Percentiles rank a stretch among this genome's conserved stretches.
Conservation (phyloP, 2,329 filamentous ascomycete species). For the Colletotrichum orchidophilum region DNA sequence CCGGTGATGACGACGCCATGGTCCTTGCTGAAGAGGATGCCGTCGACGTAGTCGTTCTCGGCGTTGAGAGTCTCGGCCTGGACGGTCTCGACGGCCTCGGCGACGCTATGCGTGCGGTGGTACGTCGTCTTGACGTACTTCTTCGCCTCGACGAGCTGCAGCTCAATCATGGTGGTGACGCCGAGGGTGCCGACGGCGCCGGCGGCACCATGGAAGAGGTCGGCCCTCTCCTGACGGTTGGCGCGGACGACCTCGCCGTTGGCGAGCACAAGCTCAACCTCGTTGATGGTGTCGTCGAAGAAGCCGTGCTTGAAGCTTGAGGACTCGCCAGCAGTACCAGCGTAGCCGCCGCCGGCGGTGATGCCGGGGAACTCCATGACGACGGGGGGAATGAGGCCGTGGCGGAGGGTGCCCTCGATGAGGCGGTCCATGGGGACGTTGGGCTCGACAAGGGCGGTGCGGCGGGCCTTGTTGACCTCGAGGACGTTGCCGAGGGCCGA, state of each 20-base stretch:
- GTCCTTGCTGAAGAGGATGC: constrained; percentile 70
- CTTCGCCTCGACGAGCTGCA: constrained; percentile 68
- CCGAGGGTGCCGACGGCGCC: constrained; percentile 76
- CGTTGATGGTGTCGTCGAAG: constrained; percentile 72
- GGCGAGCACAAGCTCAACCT: constrained; percentile 75
- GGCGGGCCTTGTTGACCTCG: constrained; percentile 62
- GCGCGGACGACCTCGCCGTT: constrained; percentile 70
- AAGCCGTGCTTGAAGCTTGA: constrained; percentile 76
- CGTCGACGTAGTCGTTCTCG: constrained; percentile 76
- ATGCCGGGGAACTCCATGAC: constrained; percentile 83
- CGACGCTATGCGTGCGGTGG: constrained; percentile 59
- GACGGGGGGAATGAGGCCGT: constrained; percentile 74
- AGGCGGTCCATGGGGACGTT: constrained; percentile 80
- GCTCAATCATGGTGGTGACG: constrained; percentile 72
- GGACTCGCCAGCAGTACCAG: constrained; percentile 77
- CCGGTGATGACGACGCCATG: constrained; percentile 76
- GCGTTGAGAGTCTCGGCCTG: constrained; percentile 53
- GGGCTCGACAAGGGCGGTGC: constrained; percentile 75
- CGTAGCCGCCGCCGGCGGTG: constrained; percentile 76
- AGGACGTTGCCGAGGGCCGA: constrained; percentile 71
- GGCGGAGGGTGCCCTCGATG: constrained; percentile 70
- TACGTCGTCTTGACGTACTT: constrained; percentile 72
- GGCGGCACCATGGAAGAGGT: constrained; percentile 73
- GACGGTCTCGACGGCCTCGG: constrained; percentile 59
- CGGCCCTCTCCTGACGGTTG: constrained; percentile 51